These are phyloP conservation scores for Dothiorella sarmentorum DNA, from an alignment of 2,329 filamentous ascomycete species.

Conservation along the genomic window DNA sequence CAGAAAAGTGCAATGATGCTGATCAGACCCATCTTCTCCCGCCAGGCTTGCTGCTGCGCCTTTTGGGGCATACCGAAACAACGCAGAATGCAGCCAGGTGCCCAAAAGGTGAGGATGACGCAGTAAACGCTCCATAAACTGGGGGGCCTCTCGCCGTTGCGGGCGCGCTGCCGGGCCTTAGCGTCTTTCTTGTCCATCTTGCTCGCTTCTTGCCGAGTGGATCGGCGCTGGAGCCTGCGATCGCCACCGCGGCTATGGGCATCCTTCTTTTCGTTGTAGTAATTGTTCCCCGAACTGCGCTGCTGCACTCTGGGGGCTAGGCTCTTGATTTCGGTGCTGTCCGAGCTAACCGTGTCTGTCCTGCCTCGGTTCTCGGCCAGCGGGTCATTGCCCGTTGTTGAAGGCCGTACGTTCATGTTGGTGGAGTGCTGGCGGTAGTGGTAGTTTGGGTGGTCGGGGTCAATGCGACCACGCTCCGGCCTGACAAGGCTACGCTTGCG, in stretches of 20 bases:
- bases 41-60: constrained; percentile 88
- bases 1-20: constrained; percentile 89
- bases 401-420: constrained; percentile 86
- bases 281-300: constrained; percentile 20
- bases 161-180: constrained; percentile 55
- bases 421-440: constrained; percentile 93
- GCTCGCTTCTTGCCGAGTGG: constrained; percentile 60
- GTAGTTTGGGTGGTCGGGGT: constrained; percentile 88
- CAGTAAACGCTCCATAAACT: constrained; percentile 97
- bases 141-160: constrained; percentile 68
- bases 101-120: constrained; percentile 91
- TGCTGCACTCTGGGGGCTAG: constrained; percentile 46
- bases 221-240: constrained; percentile 54
- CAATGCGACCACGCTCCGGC: constrained; percentile 82
- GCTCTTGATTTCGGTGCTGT: constrained; percentile 57
- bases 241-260: constrained; percentile 31
- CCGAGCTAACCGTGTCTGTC: constrained; percentile 57
- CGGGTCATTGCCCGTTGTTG: constrained; percentile 87
- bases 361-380: constrained; percentile 67
- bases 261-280: constrained; percentile 38
- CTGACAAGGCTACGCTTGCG: constrained; percentile 86
- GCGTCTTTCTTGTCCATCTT: constrained; percentile 59
- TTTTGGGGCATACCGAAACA: constrained; percentile 84
- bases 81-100: constrained; percentile 75
- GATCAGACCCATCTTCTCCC: constrained; percentile 95